These are phyloP conservation scores for Fusarium fracticaudum DNA, from an alignment of 2,329 filamentous ascomycete species.

Conservation along the genomic window DNA sequence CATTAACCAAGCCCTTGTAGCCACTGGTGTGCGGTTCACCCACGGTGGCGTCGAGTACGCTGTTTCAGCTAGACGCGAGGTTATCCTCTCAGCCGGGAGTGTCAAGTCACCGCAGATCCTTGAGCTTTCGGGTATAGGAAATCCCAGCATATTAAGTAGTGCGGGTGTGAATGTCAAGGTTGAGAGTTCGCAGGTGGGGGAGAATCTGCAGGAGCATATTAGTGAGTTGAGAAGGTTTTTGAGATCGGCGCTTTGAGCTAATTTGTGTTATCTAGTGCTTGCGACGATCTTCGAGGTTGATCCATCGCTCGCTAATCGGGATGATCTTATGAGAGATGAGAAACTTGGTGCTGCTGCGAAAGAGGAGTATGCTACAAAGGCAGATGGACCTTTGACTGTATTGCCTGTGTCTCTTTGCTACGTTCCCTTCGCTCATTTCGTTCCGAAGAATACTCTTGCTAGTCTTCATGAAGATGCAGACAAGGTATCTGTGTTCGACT, in stretches of 20 bases:
- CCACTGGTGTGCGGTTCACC: constrained; percentile 48
- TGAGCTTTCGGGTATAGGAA: constrained; percentile 70
- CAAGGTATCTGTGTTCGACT: constrained; percentile 24
- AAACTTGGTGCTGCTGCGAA: constrained; percentile 44
- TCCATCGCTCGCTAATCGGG: constrained; percentile 50
- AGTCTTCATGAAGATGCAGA: constrained; percentile 34
- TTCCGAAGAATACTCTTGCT: constrained; percentile 39
- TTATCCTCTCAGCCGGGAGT: constrained; percentile 68
- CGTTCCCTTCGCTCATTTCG: constrained; percentile 51
- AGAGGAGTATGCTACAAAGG: constrained; percentile 45
- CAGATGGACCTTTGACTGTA: constrained; percentile 50
- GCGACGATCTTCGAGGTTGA: constrained; percentile 58
- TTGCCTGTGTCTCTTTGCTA: constrained; percentile 55
- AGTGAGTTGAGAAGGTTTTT: constrained; percentile 29
- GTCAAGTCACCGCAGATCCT: constrained; percentile 66
- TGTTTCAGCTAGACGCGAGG: constrained; percentile 58
- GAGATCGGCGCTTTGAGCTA: background rate
- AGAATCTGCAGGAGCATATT: constrained; percentile 60
- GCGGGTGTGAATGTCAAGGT: constrained; percentile 52
- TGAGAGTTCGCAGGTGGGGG: constrained; percentile 56
- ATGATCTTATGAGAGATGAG: constrained; percentile 50
- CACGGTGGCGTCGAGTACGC: constrained; percentile 49
- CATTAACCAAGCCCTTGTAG: constrained; percentile 33
- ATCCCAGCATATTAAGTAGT: constrained; percentile 47
- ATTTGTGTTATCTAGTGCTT: constrained; percentile 47